Percentiles rank a stretch among this genome's conserved stretches.
phyloP scores from a whole-genome alignment of 805 yeast genomes.

The Vanderwaltozyma polyspora region DNA sequence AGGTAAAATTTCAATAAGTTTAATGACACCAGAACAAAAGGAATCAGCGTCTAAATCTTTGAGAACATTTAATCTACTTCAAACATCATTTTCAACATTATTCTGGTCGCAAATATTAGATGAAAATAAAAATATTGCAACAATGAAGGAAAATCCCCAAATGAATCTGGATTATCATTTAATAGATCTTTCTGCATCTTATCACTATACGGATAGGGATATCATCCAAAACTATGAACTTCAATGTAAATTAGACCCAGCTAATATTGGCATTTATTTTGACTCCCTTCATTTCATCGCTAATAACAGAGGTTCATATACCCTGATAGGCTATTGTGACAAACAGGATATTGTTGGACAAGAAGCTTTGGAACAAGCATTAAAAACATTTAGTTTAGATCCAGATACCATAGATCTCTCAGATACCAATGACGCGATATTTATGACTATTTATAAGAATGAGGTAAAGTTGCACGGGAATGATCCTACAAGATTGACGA shows the following conservation, averaged over 20 bases:
- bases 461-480: constrained; percentile 11
- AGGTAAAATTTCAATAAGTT: constrained; percentile 27
- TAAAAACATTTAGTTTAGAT: constrained; percentile 26
- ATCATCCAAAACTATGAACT: constrained; percentile 38
- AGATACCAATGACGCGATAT: constrained; percentile 18
- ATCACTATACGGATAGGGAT: constrained; percentile 38
- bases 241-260: constrained; percentile 33
- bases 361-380: constrained; percentile 34
- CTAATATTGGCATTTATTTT: constrained; percentile 38
- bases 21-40: constrained; percentile 5
- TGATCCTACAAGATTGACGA: constrained; percentile 10
- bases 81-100: constrained; percentile 17
- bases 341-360: constrained; percentile 45
- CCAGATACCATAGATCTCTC: constrained; percentile 15
- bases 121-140: constrained; percentile 16
- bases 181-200: constrained; percentile 37
- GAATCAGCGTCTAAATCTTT: constrained; percentile 8
- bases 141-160: constrained; percentile 4
- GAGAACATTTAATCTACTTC: constrained; percentile 22
- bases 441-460: constrained; percentile 26
- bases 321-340: constrained; percentile 36
- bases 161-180: constrained; percentile 26
- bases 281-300: constrained; percentile 47
- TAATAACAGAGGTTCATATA: constrained; percentile 36
- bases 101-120: constrained; percentile 25